Percentiles rank a stretch among this genome's conserved stretches.
Conservation (phyloP, 176 grass and related monocot genomes). For the Canna indica region DNA sequence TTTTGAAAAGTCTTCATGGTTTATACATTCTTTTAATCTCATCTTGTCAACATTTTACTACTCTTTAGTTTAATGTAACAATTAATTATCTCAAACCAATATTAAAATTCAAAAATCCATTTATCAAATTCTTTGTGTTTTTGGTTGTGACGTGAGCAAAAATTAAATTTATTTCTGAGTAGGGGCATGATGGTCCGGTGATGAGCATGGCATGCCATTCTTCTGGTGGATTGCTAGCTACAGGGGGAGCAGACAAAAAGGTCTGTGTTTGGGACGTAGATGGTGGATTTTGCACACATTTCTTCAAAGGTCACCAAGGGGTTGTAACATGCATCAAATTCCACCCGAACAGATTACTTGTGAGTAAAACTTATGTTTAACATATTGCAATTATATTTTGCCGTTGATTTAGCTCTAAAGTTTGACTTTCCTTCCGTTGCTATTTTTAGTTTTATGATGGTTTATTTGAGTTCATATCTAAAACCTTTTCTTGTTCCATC, state of each 20-base stretch:
- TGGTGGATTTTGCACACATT: constrained; percentile 98
- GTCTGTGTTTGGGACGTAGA: constrained; percentile 88
- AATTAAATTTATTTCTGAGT: constrained; percentile 15
- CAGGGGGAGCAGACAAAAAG: constrained; percentile 83
- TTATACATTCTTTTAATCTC: too few species aligned
- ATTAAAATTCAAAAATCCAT: too few species aligned
- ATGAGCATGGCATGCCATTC: constrained; percentile 94
- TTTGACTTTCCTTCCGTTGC: too few species aligned
- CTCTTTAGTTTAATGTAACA: too few species aligned
- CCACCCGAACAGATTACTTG: constrained; percentile 77
- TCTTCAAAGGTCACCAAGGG: constrained; percentile 77
- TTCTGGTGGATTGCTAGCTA: constrained; percentile 88
- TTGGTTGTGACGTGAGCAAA: neutral
- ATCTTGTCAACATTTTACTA: too few species aligned
- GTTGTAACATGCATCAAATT: constrained; percentile 75
- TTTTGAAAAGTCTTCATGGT: too few species aligned
- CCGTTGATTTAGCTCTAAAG: neutral
- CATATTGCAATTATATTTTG: neutral
- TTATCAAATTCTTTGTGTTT: neutral
- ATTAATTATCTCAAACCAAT: too few species aligned
- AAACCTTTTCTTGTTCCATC: too few species aligned
- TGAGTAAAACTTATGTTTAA: constrained; percentile 22
- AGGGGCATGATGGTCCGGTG: constrained; percentile 93
- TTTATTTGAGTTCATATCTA: too few species aligned
- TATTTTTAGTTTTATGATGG: too few species aligned